Conservation (phyloP, 768 basidiomycete genomes). For the Lanmaoa rubissima region DNA sequence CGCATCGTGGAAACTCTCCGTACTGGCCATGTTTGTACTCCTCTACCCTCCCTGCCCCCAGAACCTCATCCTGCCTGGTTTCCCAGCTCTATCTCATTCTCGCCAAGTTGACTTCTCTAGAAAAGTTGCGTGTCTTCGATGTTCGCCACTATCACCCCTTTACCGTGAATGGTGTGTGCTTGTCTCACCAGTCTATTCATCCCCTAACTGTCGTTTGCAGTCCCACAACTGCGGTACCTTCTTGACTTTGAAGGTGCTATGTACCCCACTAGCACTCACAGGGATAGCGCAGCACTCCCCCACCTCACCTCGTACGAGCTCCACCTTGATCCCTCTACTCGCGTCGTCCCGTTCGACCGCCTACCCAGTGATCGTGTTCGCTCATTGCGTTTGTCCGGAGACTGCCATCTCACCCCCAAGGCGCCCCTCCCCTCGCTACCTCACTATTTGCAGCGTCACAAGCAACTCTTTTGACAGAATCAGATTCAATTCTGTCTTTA, state of each 20-base stretch:
- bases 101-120: constrained; percentile 26
- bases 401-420: constrained; percentile 22
- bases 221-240: constrained; percentile 19
- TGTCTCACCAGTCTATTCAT: background rate
- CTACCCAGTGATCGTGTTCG: constrained; percentile 24
- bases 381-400: constrained; percentile 37
- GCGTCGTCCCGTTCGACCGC: constrained; percentile 29
- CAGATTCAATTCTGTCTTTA: constrained; percentile 28
- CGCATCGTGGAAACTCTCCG: constrained; percentile 25
- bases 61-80: constrained; percentile 12
- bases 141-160: constrained; percentile 23
- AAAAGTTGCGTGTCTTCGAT: constrained; percentile 36
- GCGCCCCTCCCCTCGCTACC: constrained; percentile 16
- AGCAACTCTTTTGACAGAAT: constrained; percentile 37
- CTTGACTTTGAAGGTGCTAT: constrained; percentile 39
- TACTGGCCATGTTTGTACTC: constrained; percentile 19
- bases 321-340: constrained; percentile 30
- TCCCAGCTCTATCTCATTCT: constrained; percentile 34
- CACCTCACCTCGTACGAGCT: constrained; percentile 34
- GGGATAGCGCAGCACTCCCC: background rate
- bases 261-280: constrained; percentile 25
- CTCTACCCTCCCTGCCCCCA: constrained; percentile 6
- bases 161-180: constrained; percentile 10
- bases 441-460: constrained; percentile 34
- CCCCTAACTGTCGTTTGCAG: constrained; percentile 10